Evolutionary conservation across 139 green algal genomes (phyloP), one percentile per base, ranked within the genome.

Genomic region (Diplosphaera chodatii): DNA sequence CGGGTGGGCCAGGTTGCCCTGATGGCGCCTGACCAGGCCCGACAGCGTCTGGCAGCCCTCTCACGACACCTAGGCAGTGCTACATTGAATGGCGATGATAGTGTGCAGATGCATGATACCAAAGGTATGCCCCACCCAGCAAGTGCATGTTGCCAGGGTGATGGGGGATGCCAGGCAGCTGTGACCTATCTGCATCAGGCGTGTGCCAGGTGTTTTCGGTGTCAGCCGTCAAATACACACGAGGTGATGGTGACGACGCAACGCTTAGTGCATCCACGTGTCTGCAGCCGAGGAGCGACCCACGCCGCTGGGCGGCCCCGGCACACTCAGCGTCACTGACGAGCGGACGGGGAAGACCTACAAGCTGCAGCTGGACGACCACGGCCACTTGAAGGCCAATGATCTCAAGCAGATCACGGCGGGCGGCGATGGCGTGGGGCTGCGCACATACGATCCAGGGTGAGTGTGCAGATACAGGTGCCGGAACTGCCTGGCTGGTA

Each of bases 321-420:
- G 94, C 37, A 91, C 77, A 2, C 85, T 98, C 0, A 90, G 80
- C 13, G 79, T 97, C 0, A 75, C 84, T 1, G 94, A 98, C 84
- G 90, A 88, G 30, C 79, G 94, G 69, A 98, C 89, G 3, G 92
- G 90, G 22, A 95, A 93, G 75, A 89, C 85, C 65, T 98, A 98
- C 71, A 78, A 95, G 77, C 68, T 97, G 13, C 55, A 74, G 59
- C 29, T 87, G 27, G 72, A 84, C 23, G 88, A 96, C 33, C 85
- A 89, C 34, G 94, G 94, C 48, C 93, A 83, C 33, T 86, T 99
- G 40, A 85, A 83, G 30, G 94, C 91, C 2, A 81, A 79, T 8
- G 90, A 91, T 20, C 80, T 99, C 21, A 97, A 96, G 77, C 78
- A 96, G 69, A 96, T 98, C 75, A 94, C 83, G 21, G 91, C 92